These are phyloP conservation scores for Bipolaris cookei DNA, from an alignment of 2,329 filamentous ascomycete genomes.

Conservation along the genomic window DNA sequence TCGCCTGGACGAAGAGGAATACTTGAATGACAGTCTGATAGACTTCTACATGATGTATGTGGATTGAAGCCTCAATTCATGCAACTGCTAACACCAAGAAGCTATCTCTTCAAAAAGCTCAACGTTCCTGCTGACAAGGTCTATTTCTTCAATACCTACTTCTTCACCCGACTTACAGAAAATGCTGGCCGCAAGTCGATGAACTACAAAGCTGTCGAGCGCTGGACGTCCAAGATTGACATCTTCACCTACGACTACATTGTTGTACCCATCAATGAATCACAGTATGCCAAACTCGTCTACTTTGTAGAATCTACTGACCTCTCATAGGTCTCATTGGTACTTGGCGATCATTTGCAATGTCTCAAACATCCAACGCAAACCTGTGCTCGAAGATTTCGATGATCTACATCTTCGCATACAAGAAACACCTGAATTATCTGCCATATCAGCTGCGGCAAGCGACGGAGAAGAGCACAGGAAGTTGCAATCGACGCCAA, in stretches of 20 bases:
- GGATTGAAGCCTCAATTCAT: neutral
- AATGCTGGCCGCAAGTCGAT: constrained; percentile 65
- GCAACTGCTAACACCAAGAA: constrained; percentile 9
- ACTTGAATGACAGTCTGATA: constrained; percentile 91
- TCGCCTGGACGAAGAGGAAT: constrained; percentile 81
- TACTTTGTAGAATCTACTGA: constrained; percentile 6
- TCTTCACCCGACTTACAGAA: constrained; percentile 74
- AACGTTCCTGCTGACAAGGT: constrained; percentile 64
- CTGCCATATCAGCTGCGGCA: neutral
- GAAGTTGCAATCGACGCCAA: neutral
- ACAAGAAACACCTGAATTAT: neutral
- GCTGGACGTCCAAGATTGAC: constrained; percentile 87
- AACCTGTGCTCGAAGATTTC: constrained; percentile 24
- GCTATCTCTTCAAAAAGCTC: constrained; percentile 47
- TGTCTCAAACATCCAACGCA: constrained; percentile 65
- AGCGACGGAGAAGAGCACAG: neutral
- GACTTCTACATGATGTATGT: constrained; percentile 76
- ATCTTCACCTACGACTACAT: constrained; percentile 87
- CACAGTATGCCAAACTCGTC: constrained; percentile 43
- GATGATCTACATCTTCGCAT: constrained; percentile 6
- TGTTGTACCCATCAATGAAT: constrained; percentile 87
- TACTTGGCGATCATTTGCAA: constrained; percentile 96
- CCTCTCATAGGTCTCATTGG: constrained; percentile 69
- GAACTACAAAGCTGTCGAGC: constrained; percentile 83
- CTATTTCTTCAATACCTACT: constrained; percentile 92